Percentiles rank a stretch among this genome's conserved stretches.
phyloP scores from a whole-genome alignment of 2,329 filamentous ascomycete genomes.

The Fusarium xylarioides region DNA sequence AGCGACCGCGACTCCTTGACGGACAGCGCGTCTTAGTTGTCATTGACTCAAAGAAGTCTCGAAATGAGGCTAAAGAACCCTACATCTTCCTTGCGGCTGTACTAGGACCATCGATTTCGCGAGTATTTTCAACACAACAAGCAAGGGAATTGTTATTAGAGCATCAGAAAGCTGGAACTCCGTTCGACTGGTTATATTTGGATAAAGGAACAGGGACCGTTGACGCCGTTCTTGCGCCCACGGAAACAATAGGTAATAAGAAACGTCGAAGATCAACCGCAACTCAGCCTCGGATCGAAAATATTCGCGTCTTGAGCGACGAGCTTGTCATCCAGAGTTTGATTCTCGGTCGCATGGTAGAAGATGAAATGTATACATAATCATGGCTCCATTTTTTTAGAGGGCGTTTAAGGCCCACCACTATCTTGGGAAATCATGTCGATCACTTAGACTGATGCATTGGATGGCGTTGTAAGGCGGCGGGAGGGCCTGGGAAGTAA shows the following conservation, averaged over 20 bases:
- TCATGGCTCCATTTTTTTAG: neutral
- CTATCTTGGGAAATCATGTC: constrained; percentile 18
- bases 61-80: constrained; percentile 71
- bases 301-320: constrained; percentile 76
- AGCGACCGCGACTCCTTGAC: constrained; percentile 70
- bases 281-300: constrained; percentile 51
- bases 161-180: constrained; percentile 54
- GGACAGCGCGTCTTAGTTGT: constrained; percentile 77
- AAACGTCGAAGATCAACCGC: constrained; percentile 50
- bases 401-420: constrained; percentile 30
- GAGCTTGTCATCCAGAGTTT: constrained; percentile 93
- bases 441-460: constrained; percentile 15
- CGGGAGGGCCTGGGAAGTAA: neutral
- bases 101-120: constrained; percentile 75
- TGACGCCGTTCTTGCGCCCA: constrained; percentile 55
- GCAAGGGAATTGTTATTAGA: constrained; percentile 68
- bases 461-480: constrained; percentile 26
- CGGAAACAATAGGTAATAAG: constrained; percentile 46
- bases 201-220: constrained; percentile 70
- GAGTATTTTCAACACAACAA: constrained; percentile 71
- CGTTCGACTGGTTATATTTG: constrained; percentile 83
- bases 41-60: constrained; percentile 63
- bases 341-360: constrained; percentile 82
- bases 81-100: constrained; percentile 85
- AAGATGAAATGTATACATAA: constrained; percentile 56